Conservation (phyloP, 306 rosid species). For the Lupinus albus region DNA sequence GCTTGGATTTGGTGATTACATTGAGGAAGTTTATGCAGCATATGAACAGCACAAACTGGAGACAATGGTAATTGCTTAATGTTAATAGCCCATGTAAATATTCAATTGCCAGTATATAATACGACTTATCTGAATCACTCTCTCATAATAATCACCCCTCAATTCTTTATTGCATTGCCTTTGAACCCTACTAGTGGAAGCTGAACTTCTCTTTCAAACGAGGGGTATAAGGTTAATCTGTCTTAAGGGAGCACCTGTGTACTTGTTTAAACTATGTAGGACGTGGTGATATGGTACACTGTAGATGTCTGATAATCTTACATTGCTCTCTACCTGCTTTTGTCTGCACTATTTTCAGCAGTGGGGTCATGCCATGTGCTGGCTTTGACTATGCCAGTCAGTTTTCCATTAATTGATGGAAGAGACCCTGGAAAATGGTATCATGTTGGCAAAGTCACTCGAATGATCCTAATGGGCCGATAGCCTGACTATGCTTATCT, state of each 20-base stretch:
- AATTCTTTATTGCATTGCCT: constrained; percentile 9
- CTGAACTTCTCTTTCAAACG: not conserved
- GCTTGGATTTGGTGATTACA: constrained; percentile 88
- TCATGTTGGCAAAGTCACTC: not conserved
- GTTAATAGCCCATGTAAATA: constrained; percentile 19
- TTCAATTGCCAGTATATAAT: constrained; percentile 27
- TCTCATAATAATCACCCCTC: not conserved
- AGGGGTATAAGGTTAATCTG: not conserved
- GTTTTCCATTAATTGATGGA: not conserved
- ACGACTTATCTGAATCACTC: not conserved
- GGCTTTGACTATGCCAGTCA: too few species aligned
- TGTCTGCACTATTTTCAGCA: not conserved
- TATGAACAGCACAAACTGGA: constrained; percentile 89
- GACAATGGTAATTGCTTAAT: constrained; percentile 68
- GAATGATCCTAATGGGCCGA: not conserved
- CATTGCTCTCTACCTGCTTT: not conserved
- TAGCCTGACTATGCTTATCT: not conserved
- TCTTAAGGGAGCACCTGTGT: not conserved
- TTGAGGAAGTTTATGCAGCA: constrained; percentile 87
- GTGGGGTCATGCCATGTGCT: not conserved
- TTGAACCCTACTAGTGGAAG: constrained; percentile 18
- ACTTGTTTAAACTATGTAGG: not conserved
- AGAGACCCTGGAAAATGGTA: not conserved
- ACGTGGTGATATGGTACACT: not conserved
- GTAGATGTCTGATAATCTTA: not conserved